phyloP scores from a whole-genome alignment of 2,329 filamentous ascomycete genomes.

The Coniochaeta sp. region DNA sequence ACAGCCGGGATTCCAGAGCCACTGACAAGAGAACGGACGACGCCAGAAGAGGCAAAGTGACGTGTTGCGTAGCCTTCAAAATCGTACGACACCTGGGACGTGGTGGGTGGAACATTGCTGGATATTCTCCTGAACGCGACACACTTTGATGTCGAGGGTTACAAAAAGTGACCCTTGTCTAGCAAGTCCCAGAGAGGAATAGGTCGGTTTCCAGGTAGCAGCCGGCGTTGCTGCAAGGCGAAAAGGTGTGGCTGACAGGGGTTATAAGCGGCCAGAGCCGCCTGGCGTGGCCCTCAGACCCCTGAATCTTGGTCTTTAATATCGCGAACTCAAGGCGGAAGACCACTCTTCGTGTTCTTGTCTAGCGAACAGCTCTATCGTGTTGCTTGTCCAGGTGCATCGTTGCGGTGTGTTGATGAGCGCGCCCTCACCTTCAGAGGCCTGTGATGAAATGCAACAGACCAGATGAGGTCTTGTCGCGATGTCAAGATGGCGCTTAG shows the following conservation, averaged over 20 bases:
- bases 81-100: neutral
- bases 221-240: neutral
- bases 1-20: neutral
- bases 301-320: neutral
- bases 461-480: too few relatives aligned
- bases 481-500: slow-evolving; percentile 7
- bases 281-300: neutral
- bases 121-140: too few relatives aligned
- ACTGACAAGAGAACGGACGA: neutral
- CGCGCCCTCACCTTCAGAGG: too few relatives aligned
- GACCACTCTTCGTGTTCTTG: too few relatives aligned
- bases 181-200: neutral
- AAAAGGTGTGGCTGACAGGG: neutral
- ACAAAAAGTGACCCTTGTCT: neutral
- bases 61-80: neutral
- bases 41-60: neutral
- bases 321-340: slow-evolving; percentile 4
- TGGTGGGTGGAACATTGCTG: neutral
- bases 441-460: too few relatives aligned
- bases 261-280: neutral
- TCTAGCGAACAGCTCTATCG: too few relatives aligned
- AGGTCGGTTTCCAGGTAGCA: neutral
- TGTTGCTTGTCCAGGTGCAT: too few relatives aligned
- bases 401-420: too few relatives aligned
- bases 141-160: slow-evolving; percentile 2